Percentiles rank a stretch among this genome's conserved stretches.
These are phyloP conservation scores for Ammopiptanthus mongolicus DNA, from an alignment of 306 rosid genomes.

Conservation along the genomic window DNA sequence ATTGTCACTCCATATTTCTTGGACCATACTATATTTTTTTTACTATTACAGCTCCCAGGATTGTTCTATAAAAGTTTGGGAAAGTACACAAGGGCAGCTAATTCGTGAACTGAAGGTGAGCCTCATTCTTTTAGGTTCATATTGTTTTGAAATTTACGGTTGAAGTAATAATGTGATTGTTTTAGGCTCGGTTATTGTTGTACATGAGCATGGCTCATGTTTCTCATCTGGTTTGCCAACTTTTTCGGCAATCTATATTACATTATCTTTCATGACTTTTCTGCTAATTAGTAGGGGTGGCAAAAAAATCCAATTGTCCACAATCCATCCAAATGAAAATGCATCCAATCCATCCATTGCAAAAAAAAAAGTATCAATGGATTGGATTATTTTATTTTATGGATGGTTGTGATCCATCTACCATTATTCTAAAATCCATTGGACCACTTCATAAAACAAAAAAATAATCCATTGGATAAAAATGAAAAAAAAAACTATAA, in stretches of 20 bases:
- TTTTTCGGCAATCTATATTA: background rate
- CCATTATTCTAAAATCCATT: too few species aligned
- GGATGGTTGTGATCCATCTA: too few species aligned
- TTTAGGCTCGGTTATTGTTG: background rate
- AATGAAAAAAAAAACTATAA: too few species aligned
- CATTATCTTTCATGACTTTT: background rate
- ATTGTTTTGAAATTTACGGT: background rate
- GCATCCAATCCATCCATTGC: too few species aligned
- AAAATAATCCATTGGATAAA: too few species aligned
- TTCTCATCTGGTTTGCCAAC: background rate
- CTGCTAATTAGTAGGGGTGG: too few species aligned
- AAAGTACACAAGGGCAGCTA: conserved; percentile 86
- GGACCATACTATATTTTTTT: conserved; percentile 13
- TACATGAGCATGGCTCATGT: background rate
- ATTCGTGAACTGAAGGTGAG: conserved; percentile 80
- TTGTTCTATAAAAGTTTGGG: conserved; percentile 92
- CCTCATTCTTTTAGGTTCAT: background rate
- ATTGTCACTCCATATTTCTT: background rate
- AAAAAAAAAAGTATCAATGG: too few species aligned
- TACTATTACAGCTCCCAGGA: conserved; percentile 69
- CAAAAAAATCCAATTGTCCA: too few species aligned
- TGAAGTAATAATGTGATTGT: background rate
- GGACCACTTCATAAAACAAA: too few species aligned
- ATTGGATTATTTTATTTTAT: too few species aligned
- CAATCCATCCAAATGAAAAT: too few species aligned